These are phyloP conservation scores for Yamadazyma kanchanaburiensis DNA, from an alignment of 1,139 yeast species.

Conservation along the genomic window DNA sequence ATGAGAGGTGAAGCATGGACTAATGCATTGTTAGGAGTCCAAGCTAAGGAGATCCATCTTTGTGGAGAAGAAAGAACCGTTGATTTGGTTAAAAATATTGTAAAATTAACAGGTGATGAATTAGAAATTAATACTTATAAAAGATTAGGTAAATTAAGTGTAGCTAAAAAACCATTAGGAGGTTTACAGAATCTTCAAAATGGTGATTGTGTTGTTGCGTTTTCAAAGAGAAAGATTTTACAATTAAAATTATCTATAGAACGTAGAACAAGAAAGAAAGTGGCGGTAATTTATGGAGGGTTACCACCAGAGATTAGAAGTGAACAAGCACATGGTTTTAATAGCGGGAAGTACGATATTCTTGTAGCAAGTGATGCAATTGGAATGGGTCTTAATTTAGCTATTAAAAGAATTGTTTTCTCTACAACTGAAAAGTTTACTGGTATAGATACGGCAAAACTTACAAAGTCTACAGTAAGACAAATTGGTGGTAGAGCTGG, in stretches of 20 bases:
- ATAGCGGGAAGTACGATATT: constrained; percentile 69
- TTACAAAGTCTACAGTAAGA: constrained; percentile 67
- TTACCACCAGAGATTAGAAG: constrained; percentile 94
- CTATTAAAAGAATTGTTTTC: constrained; percentile 77
- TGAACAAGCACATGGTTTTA: constrained; percentile 77
- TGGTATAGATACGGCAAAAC: constrained; percentile 48
- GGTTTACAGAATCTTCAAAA: constrained; percentile 38
- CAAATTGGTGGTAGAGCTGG: constrained; percentile 99
- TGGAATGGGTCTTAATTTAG: constrained; percentile 94
- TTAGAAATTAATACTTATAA: constrained; percentile 64
- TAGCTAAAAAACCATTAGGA: constrained; percentile 38
- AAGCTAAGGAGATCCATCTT: constrained; percentile 80
- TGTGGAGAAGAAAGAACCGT: constrained; percentile 93
- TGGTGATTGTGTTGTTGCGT: constrained; percentile 91
- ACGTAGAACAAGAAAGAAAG: constrained; percentile 54
- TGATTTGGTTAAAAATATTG: constrained; percentile 56
- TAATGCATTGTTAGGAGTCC: constrained; percentile 80
- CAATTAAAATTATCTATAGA: constrained; percentile 67
- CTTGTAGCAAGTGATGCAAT: constrained; percentile 95
- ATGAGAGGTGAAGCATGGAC: constrained; percentile 95
- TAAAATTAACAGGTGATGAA: constrained; percentile 73
- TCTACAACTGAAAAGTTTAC: constrained; percentile 66
- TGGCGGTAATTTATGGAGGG: constrained; percentile 93
- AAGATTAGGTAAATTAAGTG: constrained; percentile 69
- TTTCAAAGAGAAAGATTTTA: constrained; percentile 70